Conservation (phyloP, 176 grass and related monocot species). For the Lolium perenne region DNA sequence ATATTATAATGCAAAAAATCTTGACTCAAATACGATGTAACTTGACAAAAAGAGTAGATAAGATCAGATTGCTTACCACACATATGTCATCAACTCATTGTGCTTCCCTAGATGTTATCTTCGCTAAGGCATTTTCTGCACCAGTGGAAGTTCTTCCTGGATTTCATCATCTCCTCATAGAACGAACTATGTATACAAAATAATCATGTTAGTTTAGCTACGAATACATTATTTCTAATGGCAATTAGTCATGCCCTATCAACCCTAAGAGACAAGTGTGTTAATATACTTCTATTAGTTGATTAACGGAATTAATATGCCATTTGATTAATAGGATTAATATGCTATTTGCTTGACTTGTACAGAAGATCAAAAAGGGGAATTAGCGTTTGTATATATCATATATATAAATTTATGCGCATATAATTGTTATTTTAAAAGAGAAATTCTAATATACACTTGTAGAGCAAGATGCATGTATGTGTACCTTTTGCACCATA, state of each 20-base stretch:
- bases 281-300: neutral
- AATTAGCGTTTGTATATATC: neutral
- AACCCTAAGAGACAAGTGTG: neutral
- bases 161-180: neutral
- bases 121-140: neutral
- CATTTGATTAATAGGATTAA: too few relatives aligned
- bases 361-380: neutral
- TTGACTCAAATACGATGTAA: neutral
- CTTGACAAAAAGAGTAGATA: neutral
- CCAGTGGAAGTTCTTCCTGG: slow-evolving; percentile 10
- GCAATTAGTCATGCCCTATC: neutral
- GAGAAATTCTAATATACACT: neutral
- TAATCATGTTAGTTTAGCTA: neutral
- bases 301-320: too few relatives aligned
- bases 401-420: neutral
- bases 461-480: neutral
- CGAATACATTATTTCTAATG: neutral
- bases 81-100: neutral
- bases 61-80: neutral
- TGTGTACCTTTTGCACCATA: slow-evolving; percentile 31
- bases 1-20: neutral
- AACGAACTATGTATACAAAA: slow-evolving; percentile 16
- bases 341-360: too few relatives aligned
- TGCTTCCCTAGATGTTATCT: neutral
- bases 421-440: neutral